Percentiles rank a stretch among this genome's conserved stretches.
Conservation (phyloP, 176 grass and related monocot genomes). For the Musa itinerans region DNA sequence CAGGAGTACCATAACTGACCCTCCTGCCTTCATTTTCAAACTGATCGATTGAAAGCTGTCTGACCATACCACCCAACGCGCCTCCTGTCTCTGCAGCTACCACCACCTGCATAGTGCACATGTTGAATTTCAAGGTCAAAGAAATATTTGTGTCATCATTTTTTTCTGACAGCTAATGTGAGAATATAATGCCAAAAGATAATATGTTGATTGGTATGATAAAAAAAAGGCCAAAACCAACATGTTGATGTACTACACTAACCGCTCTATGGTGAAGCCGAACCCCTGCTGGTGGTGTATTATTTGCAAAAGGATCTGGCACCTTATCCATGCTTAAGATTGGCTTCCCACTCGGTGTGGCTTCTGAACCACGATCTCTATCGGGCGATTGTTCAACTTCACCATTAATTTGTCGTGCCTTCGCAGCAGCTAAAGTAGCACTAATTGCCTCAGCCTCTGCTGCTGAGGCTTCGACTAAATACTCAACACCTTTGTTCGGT, state of each 20-base stretch:
- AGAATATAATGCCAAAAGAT: not conserved
- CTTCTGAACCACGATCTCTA: conserved; percentile 26
- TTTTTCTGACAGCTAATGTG: not conserved
- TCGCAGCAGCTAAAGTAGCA: conserved; percentile 43
- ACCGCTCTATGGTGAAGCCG: conserved; percentile 49
- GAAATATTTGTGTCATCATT: not conserved
- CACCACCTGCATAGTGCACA: conserved; percentile 28
- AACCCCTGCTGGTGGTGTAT: conserved; percentile 22
- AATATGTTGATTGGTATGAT: not conserved
- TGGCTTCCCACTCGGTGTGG: conserved; percentile 19
- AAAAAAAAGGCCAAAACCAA: not conserved
- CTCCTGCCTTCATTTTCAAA: conserved; percentile 62
- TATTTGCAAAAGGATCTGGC: conserved; percentile 20
- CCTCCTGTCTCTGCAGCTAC: conserved; percentile 47
- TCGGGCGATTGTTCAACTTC: conserved; percentile 21
- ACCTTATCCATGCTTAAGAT: conserved; percentile 25
- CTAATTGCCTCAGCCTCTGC: conserved; percentile 53
- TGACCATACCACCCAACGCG: conserved; percentile 43
- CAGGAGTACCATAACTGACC: conserved; percentile 46
- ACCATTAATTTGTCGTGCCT: conserved; percentile 40
- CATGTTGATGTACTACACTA: conserved; percentile 2
- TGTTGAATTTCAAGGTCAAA: not conserved
- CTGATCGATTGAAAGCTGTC: conserved; percentile 47
- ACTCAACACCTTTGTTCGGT: conserved; percentile 39
- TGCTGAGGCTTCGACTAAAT: conserved; percentile 48